A percentile compares a stretch with the other conserved stretches of the same genome.
phyloP scores from a whole-genome alignment of 495 filamentous ascomycete genomes.

The Annulohypoxylon nitens region DNA sequence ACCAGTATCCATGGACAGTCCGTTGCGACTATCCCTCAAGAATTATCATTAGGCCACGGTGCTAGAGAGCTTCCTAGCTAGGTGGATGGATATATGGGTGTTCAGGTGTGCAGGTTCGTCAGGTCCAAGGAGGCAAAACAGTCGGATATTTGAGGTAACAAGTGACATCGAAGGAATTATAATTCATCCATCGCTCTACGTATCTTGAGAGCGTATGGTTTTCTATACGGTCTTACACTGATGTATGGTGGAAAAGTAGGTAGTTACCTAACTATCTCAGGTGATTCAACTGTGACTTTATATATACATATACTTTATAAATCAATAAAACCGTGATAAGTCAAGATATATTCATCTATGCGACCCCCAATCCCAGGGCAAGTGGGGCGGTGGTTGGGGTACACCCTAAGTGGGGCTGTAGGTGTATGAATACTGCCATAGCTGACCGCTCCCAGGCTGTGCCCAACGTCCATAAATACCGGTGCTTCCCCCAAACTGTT shows the following conservation, averaged over 20 bases:
- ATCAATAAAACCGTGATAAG: too few species aligned
- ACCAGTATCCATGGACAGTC: neutral
- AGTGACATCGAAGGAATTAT: too few species aligned
- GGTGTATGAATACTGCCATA: constrained; percentile 10
- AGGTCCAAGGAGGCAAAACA: neutral
- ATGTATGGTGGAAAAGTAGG: too few species aligned
- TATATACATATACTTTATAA: neutral
- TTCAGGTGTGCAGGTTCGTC: neutral
- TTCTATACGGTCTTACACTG: too few species aligned
- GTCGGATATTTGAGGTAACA: neutral
- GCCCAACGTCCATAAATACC: constrained; percentile 45
- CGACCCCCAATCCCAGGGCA: too few species aligned
- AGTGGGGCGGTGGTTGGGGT: too few species aligned
- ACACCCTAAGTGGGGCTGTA: neutral
- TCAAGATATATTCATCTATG: neutral
- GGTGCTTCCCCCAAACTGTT: constrained; percentile 27
- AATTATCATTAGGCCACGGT: constrained; percentile 16
- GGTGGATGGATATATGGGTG: neutral
- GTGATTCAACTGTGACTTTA: neutral
- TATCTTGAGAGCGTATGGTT: too few species aligned
- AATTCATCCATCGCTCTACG: too few species aligned
- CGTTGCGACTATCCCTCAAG: neutral
- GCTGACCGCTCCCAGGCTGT: constrained; percentile 15
- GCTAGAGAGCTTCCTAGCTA: constrained; percentile 19
- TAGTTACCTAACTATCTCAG: too few species aligned